These are phyloP conservation scores for Acorus gramineus DNA, from an alignment of 106 monocot genomes.

Conservation along the genomic window DNA sequence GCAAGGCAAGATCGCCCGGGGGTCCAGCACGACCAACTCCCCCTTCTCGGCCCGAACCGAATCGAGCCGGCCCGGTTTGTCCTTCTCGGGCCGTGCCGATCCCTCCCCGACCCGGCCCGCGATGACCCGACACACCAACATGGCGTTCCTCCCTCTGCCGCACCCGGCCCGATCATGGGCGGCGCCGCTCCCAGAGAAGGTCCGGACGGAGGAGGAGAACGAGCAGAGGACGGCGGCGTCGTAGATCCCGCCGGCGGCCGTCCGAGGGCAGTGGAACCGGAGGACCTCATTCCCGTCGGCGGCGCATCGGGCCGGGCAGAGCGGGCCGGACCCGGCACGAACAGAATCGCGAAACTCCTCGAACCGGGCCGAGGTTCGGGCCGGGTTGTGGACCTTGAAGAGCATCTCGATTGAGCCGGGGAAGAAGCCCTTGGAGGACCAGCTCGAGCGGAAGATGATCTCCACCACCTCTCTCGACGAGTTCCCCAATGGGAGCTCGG, in stretches of 20 bases:
- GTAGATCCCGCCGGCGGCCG: constrained; percentile 6
- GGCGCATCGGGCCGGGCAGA: constrained; percentile 45
- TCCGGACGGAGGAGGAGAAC: constrained; percentile 24
- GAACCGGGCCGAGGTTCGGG: constrained; percentile 54
- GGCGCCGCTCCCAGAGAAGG: constrained; percentile 54
- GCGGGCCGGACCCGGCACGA: constrained; percentile 16
- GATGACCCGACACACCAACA: constrained; percentile 73
- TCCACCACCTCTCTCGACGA: not conserved
- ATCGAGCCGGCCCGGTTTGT: constrained; percentile 14
- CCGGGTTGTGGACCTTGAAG: constrained; percentile 70
- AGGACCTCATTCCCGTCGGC: constrained; percentile 94
- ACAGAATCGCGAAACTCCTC: constrained; percentile 64
- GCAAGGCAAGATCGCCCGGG: constrained; percentile 64
- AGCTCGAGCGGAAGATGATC: constrained; percentile 2
- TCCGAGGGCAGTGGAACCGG: constrained; percentile 46
- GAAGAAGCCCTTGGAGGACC: not conserved
- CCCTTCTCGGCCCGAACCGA: constrained; percentile 32
- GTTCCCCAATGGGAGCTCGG: not conserved
- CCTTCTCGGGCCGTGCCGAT: not conserved
- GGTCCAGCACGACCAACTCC: constrained; percentile 58
- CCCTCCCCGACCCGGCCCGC: constrained; percentile 49
- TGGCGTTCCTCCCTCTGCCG: constrained; percentile 33
- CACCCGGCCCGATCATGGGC: constrained; percentile 42
- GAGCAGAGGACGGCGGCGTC: constrained; percentile 14
- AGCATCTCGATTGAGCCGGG: constrained; percentile 34